Evolutionary conservation across 208 protist species (phyloP).

Genomic region (Acanthamoeba sp.): DNA sequence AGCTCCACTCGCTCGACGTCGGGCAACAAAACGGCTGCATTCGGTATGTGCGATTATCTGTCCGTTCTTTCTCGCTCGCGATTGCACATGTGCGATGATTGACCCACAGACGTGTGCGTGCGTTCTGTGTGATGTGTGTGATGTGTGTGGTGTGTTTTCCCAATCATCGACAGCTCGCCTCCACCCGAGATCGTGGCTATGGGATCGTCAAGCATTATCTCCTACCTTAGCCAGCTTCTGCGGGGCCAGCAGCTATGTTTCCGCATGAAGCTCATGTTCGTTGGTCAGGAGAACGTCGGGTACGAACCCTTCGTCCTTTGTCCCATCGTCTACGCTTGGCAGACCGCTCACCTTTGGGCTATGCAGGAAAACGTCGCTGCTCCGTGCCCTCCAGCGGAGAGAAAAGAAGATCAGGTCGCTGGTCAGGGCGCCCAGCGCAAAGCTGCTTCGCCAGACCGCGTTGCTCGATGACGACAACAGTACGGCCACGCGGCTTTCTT

Average conservation of each 20-base stretch:
- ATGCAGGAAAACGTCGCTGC: constrained; percentile 36
- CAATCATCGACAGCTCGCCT: neutral
- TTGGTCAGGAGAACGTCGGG: constrained; percentile 67
- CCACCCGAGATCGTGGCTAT: constrained; percentile 35
- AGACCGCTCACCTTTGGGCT: too few relatives aligned
- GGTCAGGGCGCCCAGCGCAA: too few relatives aligned
- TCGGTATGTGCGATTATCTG: neutral
- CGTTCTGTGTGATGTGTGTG: too few relatives aligned
- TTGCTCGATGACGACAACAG: too few relatives aligned
- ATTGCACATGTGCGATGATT: too few relatives aligned
- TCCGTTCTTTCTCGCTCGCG: too few relatives aligned
- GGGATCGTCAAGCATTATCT: neutral
- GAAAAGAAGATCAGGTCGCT: neutral
- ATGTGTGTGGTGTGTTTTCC: too few relatives aligned
- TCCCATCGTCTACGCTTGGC: too few relatives aligned
- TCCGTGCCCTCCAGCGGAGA: neutral
- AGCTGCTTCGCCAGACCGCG: too few relatives aligned
- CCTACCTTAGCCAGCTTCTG: constrained; percentile 5
- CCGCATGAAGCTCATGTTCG: constrained; percentile 70
- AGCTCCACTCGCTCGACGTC: neutral
- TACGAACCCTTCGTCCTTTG: neutral
- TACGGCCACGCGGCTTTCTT: too few relatives aligned
- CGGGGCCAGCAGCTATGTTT: constrained; percentile 20
- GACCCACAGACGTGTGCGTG: too few relatives aligned
- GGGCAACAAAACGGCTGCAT: constrained; percentile 2